These are phyloP conservation scores for Strobilomyces confusus DNA, from an alignment of 768 basidiomycete genomes.

Conservation along the genomic window DNA sequence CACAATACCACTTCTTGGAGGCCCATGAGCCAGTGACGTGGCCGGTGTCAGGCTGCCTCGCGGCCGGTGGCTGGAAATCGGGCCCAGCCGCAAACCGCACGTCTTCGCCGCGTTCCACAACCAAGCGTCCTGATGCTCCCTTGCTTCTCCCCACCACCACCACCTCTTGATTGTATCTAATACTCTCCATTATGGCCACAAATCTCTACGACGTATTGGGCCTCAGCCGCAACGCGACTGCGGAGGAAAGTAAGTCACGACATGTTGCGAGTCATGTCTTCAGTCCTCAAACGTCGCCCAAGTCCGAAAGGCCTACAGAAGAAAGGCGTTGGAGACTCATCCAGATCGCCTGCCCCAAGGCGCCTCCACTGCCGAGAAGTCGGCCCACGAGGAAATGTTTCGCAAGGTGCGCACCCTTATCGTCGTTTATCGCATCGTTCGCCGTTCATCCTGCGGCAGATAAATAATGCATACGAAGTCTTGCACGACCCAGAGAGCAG, in stretches of 20 bases:
- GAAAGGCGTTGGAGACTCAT: conserved; percentile 67
- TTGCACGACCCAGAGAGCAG: conserved; percentile 60
- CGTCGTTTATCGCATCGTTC: not conserved
- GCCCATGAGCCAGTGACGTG: conserved; percentile 35
- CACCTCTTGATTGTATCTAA: not conserved
- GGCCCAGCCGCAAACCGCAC: conserved; percentile 18
- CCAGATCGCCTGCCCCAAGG: conserved; percentile 64
- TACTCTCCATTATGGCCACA: conserved; percentile 40
- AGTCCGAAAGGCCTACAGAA: conserved; percentile 82
- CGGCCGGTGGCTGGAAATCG: not conserved
- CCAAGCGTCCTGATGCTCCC: not conserved
- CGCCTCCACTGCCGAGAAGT: conserved; percentile 55
- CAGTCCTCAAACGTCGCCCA: conserved; percentile 4
- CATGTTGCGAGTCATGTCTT: not conserved
- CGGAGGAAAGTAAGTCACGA: conserved; percentile 56
- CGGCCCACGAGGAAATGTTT: conserved; percentile 55
- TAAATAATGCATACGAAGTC: conserved; percentile 78
- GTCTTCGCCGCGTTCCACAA: not conserved
- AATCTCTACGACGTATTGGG: conserved; percentile 65
- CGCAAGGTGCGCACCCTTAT: conserved; percentile 30
- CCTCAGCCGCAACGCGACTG: conserved; percentile 47
- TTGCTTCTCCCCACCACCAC: not conserved
- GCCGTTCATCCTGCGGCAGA: conserved; percentile 34
- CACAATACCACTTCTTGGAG: conserved; percentile 70
- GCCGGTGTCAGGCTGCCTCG: not conserved